Evolutionary conservation across 1,284 basidiomycete genomes (phyloP).

Genomic region (Papiliotrema nemorosa): DNA sequence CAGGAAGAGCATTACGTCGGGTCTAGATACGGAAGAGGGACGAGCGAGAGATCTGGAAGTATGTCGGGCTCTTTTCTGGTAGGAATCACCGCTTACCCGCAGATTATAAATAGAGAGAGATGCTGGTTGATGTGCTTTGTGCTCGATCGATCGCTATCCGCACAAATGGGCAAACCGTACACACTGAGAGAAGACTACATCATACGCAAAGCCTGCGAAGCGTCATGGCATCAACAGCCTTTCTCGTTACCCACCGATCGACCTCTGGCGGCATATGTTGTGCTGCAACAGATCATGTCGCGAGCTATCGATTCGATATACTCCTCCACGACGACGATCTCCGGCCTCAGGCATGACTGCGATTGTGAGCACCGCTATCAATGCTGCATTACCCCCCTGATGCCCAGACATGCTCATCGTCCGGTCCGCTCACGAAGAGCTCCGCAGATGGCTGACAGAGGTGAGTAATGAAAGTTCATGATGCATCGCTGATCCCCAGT

Average conservation of each 20-base stretch:
- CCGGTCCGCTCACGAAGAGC: conserved; percentile 44
- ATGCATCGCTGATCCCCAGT: too few relatives aligned
- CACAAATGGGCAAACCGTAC: conserved; percentile 57
- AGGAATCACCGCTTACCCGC: neutral
- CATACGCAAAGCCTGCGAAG: conserved; percentile 74
- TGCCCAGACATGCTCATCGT: conserved; percentile 52
- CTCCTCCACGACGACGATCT: conserved; percentile 72
- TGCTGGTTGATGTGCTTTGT: conserved; percentile 92
- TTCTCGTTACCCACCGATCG: conserved; percentile 61
- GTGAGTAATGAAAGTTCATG: conserved; percentile 18
- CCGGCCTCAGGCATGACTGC: conserved; percentile 79
- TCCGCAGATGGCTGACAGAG: conserved; percentile 37
- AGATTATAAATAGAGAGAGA: conserved; percentile 88
- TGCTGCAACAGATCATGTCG: conserved; percentile 80
- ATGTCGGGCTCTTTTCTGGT: neutral
- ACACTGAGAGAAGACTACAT: conserved; percentile 61
- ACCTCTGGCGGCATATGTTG: conserved; percentile 50
- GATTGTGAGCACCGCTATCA: conserved; percentile 59
- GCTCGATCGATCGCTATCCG: conserved; percentile 83
- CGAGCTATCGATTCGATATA: conserved; percentile 87
- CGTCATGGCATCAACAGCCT: conserved; percentile 60
- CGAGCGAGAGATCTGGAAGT: conserved; percentile 46
- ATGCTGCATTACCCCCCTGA: neutral
- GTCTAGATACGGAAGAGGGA: conserved; percentile 68
- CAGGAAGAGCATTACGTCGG: conserved; percentile 70